A percentile compares a stretch with the other conserved stretches of the same genome.
Evolutionary conservation across 1,284 basidiomycete genomes (phyloP).

Genomic region (Irpex sp.): DNA sequence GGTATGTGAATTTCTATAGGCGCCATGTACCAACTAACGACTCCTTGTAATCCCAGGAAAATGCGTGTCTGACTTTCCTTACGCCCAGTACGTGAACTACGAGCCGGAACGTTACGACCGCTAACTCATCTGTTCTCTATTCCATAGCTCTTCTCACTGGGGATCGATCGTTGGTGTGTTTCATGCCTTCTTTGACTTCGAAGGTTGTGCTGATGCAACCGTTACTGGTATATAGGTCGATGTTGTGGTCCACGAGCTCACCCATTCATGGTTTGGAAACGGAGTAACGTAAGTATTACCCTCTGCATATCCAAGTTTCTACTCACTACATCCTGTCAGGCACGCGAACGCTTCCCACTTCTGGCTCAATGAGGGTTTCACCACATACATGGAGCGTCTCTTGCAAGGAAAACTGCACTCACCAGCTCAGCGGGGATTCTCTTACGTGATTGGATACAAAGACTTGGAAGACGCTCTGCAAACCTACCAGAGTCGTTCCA

Average conservation of each 20-base stretch:
- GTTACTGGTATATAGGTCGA: constrained; percentile 34
- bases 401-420: constrained; percentile 75
- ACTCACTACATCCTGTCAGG: constrained; percentile 18
- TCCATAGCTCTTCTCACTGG: constrained; percentile 81
- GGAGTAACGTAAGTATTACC: constrained; percentile 57
- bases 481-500: constrained; percentile 56
- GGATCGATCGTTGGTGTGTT: constrained; percentile 60
- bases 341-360: constrained; percentile 75
- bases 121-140: no score
- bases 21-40: not conserved
- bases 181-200: no score
- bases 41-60: constrained; percentile 47
- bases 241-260: constrained; percentile 79
- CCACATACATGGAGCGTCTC: constrained; percentile 90
- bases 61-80: constrained; percentile 82
- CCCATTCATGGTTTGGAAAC: constrained; percentile 86
- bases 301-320: no score
- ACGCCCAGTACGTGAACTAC: constrained; percentile 76
- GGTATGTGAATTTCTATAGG: constrained; percentile 41
- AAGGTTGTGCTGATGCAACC: not conserved
- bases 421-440: constrained; percentile 77
- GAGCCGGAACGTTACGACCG: no score
- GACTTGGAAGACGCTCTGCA: constrained; percentile 72
- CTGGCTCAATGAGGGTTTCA: constrained; percentile 95
- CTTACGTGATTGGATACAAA: constrained; percentile 73